phyloP scores from a whole-genome alignment of 805 yeast genomes.

The Candida boleticola region DNA sequence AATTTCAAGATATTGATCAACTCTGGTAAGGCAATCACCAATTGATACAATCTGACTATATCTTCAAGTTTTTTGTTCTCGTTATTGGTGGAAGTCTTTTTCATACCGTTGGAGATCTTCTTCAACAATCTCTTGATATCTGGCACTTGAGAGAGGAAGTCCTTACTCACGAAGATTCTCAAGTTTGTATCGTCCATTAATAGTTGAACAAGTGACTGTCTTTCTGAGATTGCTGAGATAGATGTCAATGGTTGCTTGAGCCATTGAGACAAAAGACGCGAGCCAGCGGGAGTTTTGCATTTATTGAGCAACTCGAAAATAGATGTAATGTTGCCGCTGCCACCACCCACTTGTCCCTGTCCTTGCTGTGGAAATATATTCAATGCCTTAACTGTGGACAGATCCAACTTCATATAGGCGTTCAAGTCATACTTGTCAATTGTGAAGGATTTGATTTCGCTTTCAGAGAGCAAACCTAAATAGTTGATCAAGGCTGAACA shows the following conservation, averaged over 20 bases:
- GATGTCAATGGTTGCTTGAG: constrained; percentile 89
- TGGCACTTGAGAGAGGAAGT: constrained; percentile 70
- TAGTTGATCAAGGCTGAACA: constrained; percentile 69
- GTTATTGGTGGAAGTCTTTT: constrained; percentile 23
- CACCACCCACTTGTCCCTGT: constrained; percentile 26
- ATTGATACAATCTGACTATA: constrained; percentile 83
- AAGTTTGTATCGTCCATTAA: constrained; percentile 68
- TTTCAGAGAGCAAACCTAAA: constrained; percentile 58
- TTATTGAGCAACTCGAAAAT: constrained; percentile 81
- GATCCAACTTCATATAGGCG: constrained; percentile 87
- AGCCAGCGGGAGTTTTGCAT: constrained; percentile 88
- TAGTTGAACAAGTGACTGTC: constrained; percentile 75
- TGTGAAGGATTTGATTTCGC: constrained; percentile 52
- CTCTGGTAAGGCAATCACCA: constrained; percentile 69
- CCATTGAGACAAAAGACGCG: constrained; percentile 89
- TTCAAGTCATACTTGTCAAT: constrained; percentile 67
- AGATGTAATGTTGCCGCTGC: constrained; percentile 37
- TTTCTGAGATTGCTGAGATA: constrained; percentile 51
- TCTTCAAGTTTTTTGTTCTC: constrained; percentile 75
- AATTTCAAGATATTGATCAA: constrained; percentile 51
- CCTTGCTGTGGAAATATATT: constrained; percentile 66
- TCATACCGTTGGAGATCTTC: constrained; percentile 47
- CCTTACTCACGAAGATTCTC: constrained; percentile 64
- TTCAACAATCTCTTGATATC: constrained; percentile 76
- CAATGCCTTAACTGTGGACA: constrained; percentile 84